phyloP scores from a whole-genome alignment of 2,329 filamentous ascomycete genomes.

The Proliferodiscus dingleyae region DNA sequence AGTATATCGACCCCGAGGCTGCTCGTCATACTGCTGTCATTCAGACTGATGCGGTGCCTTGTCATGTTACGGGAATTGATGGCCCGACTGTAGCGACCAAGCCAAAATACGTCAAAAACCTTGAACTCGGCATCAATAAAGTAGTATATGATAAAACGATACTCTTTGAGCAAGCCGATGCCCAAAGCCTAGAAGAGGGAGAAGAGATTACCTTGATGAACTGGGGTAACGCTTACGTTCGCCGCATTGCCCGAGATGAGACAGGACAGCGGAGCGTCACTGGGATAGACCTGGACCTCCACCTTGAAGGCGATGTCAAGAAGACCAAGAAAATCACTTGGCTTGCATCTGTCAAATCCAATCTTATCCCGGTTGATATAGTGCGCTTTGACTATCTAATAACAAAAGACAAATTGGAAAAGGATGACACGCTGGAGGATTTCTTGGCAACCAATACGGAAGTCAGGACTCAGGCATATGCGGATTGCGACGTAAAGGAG shows the following conservation, averaged over 20 bases:
- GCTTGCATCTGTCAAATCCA: constrained; percentile 69
- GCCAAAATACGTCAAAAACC: background rate
- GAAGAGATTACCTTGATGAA: background rate
- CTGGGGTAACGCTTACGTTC: background rate
- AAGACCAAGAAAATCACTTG: constrained; percentile 40
- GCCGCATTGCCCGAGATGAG: background rate
- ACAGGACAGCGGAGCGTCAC: background rate
- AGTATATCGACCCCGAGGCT: constrained; percentile 60
- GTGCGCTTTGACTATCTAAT: constrained; percentile 92
- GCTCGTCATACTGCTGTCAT: constrained; percentile 61
- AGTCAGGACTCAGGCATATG: constrained; percentile 1
- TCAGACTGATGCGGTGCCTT: constrained; percentile 40
- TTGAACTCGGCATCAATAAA: background rate
- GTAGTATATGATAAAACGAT: background rate
- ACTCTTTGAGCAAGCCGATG: background rate
- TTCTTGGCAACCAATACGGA: constrained; percentile 52
- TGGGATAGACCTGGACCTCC: background rate
- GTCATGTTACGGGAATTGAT: background rate
- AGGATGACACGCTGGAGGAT: constrained; percentile 77
- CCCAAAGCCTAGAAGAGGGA: background rate
- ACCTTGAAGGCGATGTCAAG: background rate
- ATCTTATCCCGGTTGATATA: constrained; percentile 73
- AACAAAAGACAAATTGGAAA: constrained; percentile 85
- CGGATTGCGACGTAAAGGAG: constrained; percentile 2
- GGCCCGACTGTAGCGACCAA: background rate